These are phyloP conservation scores for Stachybotrys echinatus DNA, from an alignment of 2,329 filamentous ascomycete species.

Conservation along the genomic window DNA sequence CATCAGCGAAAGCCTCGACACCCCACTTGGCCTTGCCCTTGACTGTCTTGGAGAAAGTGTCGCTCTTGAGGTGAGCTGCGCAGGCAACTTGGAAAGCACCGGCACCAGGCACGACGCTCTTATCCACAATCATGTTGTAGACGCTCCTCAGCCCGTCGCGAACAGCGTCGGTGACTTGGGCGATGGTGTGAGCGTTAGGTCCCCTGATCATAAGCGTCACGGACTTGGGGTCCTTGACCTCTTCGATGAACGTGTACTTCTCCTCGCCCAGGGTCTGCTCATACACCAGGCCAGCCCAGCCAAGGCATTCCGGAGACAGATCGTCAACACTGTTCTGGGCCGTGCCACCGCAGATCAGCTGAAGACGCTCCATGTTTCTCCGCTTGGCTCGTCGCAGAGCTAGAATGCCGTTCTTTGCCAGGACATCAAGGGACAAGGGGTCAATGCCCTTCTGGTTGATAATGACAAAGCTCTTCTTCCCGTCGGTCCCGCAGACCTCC, in stretches of 20 bases:
- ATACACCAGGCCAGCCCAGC: slow-evolving; percentile 95
- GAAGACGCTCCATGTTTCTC: slow-evolving; percentile 97
- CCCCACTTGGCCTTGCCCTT: slow-evolving; percentile 98
- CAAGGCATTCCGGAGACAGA: slow-evolving; percentile 77
- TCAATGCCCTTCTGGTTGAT: slow-evolving; percentile 99
- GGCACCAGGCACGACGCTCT: slow-evolving; percentile 87
- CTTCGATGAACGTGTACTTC: slow-evolving; percentile 98
- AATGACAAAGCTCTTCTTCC: slow-evolving; percentile 93
- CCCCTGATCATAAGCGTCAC: slow-evolving; percentile 98
- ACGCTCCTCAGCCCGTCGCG: slow-evolving; percentile 92
- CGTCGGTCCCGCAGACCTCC: slow-evolving; percentile 88
- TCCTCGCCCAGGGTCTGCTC: slow-evolving; percentile 97
- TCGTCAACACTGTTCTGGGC: slow-evolving; percentile 98
- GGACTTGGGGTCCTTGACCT: slow-evolving; percentile 97
- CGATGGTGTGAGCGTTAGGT: slow-evolving; percentile 93
- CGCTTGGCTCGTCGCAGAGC: slow-evolving; percentile 92
- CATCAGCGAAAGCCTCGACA: slow-evolving; percentile 91
- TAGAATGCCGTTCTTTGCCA: slow-evolving; percentile 97
- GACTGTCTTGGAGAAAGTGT: slow-evolving; percentile 80
- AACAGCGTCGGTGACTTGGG: slow-evolving; percentile 93
- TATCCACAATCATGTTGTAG: slow-evolving; percentile 99
- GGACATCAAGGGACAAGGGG: slow-evolving; percentile 87
- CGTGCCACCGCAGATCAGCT: slow-evolving; percentile 85
- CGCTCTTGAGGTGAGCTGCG: slow-evolving; percentile 79
- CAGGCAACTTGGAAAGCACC: slow-evolving; percentile 96